Evolutionary conservation across 179 eudicot species (phyloP).

Genomic region (Silene coronaria): DNA sequence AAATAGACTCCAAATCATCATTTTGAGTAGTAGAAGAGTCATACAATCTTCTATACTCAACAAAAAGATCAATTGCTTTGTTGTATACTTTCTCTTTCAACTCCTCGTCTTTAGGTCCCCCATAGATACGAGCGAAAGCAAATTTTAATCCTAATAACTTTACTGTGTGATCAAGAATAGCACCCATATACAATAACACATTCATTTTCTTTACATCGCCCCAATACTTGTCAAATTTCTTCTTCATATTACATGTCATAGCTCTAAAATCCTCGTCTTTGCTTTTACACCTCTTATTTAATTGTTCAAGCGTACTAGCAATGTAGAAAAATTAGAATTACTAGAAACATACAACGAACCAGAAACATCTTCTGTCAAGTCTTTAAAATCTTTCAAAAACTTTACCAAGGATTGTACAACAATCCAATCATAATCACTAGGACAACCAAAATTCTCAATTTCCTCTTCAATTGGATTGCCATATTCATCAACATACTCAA

Average conservation of each 20-base stretch:
- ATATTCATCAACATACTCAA: background rate
- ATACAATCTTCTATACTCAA: background rate
- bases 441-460: background rate
- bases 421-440: background rate
- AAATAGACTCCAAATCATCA: background rate
- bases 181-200: slow-evolving; percentile 1
- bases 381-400: background rate
- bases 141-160: background rate
- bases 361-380: background rate
- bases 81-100: background rate
- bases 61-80: background rate
- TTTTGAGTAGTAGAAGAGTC: background rate
- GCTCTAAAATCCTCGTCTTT: background rate
- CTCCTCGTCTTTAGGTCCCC: background rate
- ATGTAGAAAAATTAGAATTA: background rate
- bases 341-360: background rate
- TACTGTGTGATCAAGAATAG: background rate
- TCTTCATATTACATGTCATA: background rate
- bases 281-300: background rate
- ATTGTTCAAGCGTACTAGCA: background rate
- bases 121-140: background rate
- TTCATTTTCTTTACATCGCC: background rate
- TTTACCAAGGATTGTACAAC: background rate
- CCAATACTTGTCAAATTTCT: slow-evolving; percentile 11
- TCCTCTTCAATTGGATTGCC: background rate